Conservation (phyloP, 2,329 filamentous ascomycete genomes). For the Epichloe typhina region DNA sequence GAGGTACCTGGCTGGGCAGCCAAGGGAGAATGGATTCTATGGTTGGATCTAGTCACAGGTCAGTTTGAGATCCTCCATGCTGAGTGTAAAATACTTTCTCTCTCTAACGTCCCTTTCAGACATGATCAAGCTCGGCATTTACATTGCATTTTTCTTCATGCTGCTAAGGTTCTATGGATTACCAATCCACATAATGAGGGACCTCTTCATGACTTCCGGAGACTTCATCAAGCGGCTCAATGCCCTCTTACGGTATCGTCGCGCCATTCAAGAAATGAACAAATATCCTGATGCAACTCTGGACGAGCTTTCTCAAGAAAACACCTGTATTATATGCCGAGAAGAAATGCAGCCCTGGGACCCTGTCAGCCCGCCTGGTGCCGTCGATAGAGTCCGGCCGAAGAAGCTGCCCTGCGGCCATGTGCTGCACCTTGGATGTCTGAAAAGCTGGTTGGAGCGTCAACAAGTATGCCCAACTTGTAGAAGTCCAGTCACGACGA, state of each 20-base stretch:
- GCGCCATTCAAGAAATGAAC: conserved; percentile 90
- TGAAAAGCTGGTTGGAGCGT: conserved; percentile 92
- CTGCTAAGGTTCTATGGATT: conserved; percentile 88
- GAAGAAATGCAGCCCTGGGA: conserved; percentile 87
- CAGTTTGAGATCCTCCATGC: conserved; percentile 17
- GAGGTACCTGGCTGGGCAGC: conserved; percentile 94
- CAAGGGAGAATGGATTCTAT: conserved; percentile 86
- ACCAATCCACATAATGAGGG: conserved; percentile 91
- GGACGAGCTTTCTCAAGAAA: conserved; percentile 73
- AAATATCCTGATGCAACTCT: conserved; percentile 80
- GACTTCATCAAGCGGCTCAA: conserved; percentile 85
- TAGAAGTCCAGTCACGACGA: conserved; percentile 54
- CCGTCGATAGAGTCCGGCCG: conserved; percentile 71
- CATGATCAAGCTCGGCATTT: conserved; percentile 81
- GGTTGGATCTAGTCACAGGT: conserved; percentile 73
- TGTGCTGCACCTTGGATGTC: conserved; percentile 83
- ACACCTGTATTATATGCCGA: conserved; percentile 94
- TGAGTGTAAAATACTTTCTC: background rate
- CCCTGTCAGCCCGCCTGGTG: conserved; percentile 41
- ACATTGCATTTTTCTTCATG: conserved; percentile 84
- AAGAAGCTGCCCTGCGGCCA: conserved; percentile 97
- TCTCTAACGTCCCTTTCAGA: conserved; percentile 36
- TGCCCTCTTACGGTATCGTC: conserved; percentile 79
- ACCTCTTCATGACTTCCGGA: conserved; percentile 85
- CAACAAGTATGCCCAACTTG: conserved; percentile 97